Evolutionary conservation across 2,329 filamentous ascomycete species (phyloP).

Genomic region (Aspergillus japonicus): DNA sequence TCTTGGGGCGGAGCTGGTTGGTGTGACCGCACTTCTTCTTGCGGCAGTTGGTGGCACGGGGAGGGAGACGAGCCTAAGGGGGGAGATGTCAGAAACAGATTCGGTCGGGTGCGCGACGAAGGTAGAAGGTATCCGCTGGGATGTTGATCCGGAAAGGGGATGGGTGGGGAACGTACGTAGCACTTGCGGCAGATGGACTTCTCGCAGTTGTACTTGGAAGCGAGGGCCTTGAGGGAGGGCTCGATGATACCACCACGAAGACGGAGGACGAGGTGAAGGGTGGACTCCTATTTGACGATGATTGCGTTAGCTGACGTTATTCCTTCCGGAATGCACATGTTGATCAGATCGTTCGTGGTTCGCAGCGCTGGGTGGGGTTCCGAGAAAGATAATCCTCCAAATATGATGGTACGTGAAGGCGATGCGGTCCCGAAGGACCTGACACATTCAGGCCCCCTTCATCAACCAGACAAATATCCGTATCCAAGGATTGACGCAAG

Average conservation of each 20-base stretch:
- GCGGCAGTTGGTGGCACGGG: slow-evolving; percentile 99
- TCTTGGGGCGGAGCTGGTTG: slow-evolving; percentile 99
- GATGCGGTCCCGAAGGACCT: neutral
- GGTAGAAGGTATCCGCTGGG: too few relatives aligned
- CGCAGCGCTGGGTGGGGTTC: neutral
- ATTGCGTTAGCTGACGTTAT: slow-evolving; percentile 34
- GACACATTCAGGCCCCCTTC: neutral
- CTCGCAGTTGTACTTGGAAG: slow-evolving; percentile 99
- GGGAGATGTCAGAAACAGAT: neutral
- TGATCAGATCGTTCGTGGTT: neutral
- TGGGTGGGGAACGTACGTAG: slow-evolving; percentile 68
- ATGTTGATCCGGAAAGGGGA: neutral
- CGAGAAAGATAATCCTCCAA: too few relatives aligned
- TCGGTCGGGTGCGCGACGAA: neutral
- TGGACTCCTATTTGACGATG: slow-evolving; percentile 71
- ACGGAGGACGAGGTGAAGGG: slow-evolving; percentile 96
- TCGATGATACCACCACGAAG: slow-evolving; percentile 99
- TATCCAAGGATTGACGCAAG: neutral
- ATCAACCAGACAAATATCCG: neutral
- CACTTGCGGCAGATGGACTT: slow-evolving; percentile 99
- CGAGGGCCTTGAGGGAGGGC: slow-evolving; percentile 96
- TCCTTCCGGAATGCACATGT: neutral
- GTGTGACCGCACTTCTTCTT: slow-evolving; percentile 99
- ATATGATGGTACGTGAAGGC: too few relatives aligned
- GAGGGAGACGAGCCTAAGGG: slow-evolving; percentile 73